phyloP scores from a whole-genome alignment of 176 grass and related monocot species.

The Avena eriantha region DNA sequence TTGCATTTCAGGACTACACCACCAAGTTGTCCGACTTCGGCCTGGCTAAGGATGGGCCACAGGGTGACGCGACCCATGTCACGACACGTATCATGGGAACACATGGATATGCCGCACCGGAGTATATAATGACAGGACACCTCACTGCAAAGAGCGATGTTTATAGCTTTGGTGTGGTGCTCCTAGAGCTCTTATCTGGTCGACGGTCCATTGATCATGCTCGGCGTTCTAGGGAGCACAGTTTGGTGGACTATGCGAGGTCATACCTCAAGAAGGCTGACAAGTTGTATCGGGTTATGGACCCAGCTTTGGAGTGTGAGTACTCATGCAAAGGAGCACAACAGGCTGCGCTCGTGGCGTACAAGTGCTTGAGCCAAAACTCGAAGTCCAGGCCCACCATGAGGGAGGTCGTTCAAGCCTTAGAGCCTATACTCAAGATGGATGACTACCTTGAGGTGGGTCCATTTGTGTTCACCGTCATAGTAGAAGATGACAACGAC shows the following conservation, averaged over 20 bases:
- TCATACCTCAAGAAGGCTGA: slow-evolving; percentile 53
- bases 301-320: slow-evolving; percentile 55
- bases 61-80: slow-evolving; percentile 78
- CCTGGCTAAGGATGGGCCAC: slow-evolving; percentile 81
- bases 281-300: slow-evolving; percentile 62
- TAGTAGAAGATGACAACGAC: slow-evolving; percentile 35
- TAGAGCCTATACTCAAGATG: slow-evolving; percentile 66
- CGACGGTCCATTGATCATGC: slow-evolving; percentile 51
- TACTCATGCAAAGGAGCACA: slow-evolving; percentile 54
- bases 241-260: slow-evolving; percentile 68
- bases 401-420: slow-evolving; percentile 60
- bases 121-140: slow-evolving; percentile 87
- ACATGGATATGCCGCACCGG: slow-evolving; percentile 66
- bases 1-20: slow-evolving; percentile 63
- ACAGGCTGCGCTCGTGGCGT: slow-evolving; percentile 58
- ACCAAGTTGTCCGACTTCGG: slow-evolving; percentile 87
- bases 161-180: slow-evolving; percentile 79
- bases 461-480: slow-evolving; percentile 72
- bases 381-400: slow-evolving; percentile 74
- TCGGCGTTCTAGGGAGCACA: slow-evolving; percentile 61
- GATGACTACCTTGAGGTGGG: slow-evolving; percentile 53
- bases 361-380: slow-evolving; percentile 70
- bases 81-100: slow-evolving; percentile 89
- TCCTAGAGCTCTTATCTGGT: slow-evolving; percentile 62
- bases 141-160: slow-evolving; percentile 73